Percentiles rank a stretch among this genome's conserved stretches.
Evolutionary conservation across 2,329 filamentous ascomycete genomes (phyloP).

Genomic region (Colletotrichum abscissum): DNA sequence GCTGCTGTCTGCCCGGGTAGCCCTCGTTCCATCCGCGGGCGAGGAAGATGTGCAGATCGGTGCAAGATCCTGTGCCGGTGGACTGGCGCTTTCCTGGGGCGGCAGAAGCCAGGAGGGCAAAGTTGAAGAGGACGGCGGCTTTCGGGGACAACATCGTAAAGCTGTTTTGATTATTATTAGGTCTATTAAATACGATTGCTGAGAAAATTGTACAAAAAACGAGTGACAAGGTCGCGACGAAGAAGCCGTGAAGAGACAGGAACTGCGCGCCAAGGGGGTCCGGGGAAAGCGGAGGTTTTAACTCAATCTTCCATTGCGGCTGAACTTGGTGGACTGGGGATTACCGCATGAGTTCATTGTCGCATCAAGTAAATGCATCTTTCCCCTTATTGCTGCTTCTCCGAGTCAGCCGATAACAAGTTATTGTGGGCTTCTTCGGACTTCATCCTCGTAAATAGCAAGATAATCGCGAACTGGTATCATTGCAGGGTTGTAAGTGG

Average conservation of each 20-base stretch:
- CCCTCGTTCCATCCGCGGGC: constrained; percentile 44
- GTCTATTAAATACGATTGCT: background rate
- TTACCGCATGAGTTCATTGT: constrained; percentile 9
- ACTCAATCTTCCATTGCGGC: constrained; percentile 1
- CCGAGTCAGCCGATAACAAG: constrained; percentile 12
- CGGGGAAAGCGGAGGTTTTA: constrained; percentile 17
- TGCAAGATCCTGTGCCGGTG: constrained; percentile 37
- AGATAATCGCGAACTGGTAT: background rate
- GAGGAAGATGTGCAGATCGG: constrained; percentile 44
- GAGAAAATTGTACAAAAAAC: background rate
- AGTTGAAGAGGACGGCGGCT: constrained; percentile 24
- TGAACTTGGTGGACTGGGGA: constrained; percentile 2
- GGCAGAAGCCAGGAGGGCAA: constrained; percentile 28
- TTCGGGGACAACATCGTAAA: constrained; percentile 22
- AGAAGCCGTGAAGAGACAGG: background rate
- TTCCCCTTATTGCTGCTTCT: background rate
- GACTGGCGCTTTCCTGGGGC: constrained; percentile 33
- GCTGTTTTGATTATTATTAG: constrained; percentile 26
- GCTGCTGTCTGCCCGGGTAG: constrained; percentile 44
- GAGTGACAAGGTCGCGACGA: constrained; percentile 19
- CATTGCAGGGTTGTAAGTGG: constrained; percentile 19
- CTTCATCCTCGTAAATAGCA: constrained; percentile 10
- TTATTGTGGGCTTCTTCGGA: constrained; percentile 25
- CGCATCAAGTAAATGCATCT: constrained; percentile 19
- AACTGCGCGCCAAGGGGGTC: background rate